Conservation (phyloP, 2,329 filamentous ascomycete species). For the Cadophora malorum region DNA sequence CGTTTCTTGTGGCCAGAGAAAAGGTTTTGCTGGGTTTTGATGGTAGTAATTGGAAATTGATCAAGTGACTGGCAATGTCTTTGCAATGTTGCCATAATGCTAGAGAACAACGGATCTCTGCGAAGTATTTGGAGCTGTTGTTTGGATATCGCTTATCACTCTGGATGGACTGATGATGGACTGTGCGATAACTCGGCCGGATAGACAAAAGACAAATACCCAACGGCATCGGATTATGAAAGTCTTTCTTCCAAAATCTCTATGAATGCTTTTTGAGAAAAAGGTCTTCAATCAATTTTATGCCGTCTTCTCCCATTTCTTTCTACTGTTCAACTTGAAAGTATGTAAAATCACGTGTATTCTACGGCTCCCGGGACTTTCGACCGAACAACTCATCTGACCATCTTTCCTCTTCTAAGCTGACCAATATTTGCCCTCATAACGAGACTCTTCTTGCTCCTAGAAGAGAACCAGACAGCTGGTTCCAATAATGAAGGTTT, state of each 20-base stretch:
- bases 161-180: neutral
- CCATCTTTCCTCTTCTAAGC: slow-evolving; percentile 15
- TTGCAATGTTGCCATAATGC: neutral
- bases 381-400: slow-evolving; percentile 11
- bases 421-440: slow-evolving; percentile 1
- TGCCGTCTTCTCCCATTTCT: neutral
- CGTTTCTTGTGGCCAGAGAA: neutral
- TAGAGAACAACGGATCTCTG: neutral
- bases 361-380: neutral
- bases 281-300: neutral
- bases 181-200: too few species aligned
- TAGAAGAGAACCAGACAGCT: neutral
- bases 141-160: neutral
- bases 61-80: neutral
- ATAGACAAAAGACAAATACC: neutral
- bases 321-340: neutral
- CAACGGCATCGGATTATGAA: neutral
- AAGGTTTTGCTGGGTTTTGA: neutral
- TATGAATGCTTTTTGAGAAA: neutral
- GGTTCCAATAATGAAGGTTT: neutral
- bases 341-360: slow-evolving; percentile 3
- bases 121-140: neutral
- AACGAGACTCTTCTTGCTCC: neutral
- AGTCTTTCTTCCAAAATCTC: neutral
- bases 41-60: neutral